These are phyloP conservation scores for Ceratobasidium sp. DNA, from an alignment of 1,284 basidiomycete species.

Conservation along the genomic window DNA sequence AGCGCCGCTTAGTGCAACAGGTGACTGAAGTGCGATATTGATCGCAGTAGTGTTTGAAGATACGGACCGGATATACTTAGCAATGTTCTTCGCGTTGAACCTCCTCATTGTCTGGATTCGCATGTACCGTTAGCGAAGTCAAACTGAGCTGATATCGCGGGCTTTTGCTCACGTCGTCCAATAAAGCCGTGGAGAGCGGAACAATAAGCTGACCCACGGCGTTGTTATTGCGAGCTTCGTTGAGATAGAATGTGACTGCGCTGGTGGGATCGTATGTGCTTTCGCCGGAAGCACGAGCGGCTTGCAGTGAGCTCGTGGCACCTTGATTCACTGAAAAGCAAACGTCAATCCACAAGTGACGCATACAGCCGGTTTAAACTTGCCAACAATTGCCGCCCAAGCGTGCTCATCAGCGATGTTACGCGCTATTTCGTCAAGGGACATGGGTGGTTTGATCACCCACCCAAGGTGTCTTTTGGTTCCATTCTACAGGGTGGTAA, in stretches of 20 bases:
- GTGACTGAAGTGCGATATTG: conserved; percentile 6
- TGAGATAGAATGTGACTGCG: conserved; percentile 58
- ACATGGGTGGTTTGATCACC: conserved; percentile 52
- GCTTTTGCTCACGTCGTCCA: conserved; percentile 17
- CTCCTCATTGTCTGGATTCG: conserved; percentile 24
- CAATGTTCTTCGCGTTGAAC: conserved; percentile 33
- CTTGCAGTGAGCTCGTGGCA: conserved; percentile 54
- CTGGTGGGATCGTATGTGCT: conserved; percentile 56
- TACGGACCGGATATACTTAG: conserved; percentile 20
- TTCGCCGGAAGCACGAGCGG: conserved; percentile 58
- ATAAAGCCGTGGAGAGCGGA: conserved; percentile 16
- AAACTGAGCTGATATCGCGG: background rate
- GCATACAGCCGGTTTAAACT: conserved; percentile 46
- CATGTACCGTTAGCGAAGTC: background rate
- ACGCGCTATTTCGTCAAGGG: conserved; percentile 53
- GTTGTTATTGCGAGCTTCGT: conserved; percentile 35
- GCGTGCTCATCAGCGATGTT: conserved; percentile 56
- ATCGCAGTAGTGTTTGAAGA: conserved; percentile 23
- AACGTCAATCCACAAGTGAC: background rate
- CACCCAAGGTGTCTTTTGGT: conserved; percentile 56
- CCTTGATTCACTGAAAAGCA: conserved; percentile 56
- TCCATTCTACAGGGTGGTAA: conserved; percentile 49
- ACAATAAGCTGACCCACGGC: conserved; percentile 11
- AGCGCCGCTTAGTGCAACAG: conserved; percentile 24
- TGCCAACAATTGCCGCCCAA: conserved; percentile 60